Conservation (phyloP, 1,139 yeast genomes). For the Candida sp. region DNA sequence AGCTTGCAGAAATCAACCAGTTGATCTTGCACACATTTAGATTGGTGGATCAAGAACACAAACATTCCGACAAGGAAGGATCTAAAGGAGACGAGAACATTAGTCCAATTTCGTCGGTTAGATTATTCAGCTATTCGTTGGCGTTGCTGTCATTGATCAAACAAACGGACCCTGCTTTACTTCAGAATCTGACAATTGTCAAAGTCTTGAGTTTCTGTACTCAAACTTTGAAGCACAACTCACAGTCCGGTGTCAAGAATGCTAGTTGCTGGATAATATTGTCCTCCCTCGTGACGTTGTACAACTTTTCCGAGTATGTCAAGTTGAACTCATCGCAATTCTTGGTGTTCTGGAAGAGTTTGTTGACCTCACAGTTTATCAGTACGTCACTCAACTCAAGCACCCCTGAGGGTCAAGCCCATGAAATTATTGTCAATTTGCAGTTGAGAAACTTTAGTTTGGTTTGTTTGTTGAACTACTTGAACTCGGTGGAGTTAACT, state of each 20-base stretch:
- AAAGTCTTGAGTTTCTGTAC: conserved; percentile 52
- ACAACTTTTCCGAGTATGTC: conserved; percentile 60
- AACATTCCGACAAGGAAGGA: conserved; percentile 20
- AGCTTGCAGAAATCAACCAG: conserved; percentile 41
- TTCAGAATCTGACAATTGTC: conserved; percentile 48
- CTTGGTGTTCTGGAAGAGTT: conserved; percentile 78
- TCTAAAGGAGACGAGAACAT: conserved; percentile 25
- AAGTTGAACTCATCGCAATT: conserved; percentile 78
- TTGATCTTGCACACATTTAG: conserved; percentile 37
- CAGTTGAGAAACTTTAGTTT: conserved; percentile 45
- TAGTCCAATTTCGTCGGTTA: conserved; percentile 24
- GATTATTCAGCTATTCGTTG: conserved; percentile 38
- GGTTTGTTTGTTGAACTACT: conserved; percentile 45
- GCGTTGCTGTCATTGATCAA: conserved; percentile 42
- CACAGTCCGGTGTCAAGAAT: conserved; percentile 23
- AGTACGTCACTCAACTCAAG: conserved; percentile 27
- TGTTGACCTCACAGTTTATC: conserved; percentile 61
- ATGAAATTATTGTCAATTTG: conserved; percentile 41
- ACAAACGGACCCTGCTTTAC: conserved; percentile 37
- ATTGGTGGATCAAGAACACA: conserved; percentile 37
- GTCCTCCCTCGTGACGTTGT: conserved; percentile 77
- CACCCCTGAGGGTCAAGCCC: conserved; percentile 25
- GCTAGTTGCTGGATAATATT: conserved; percentile 72
- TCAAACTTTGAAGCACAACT: conserved; percentile 47
- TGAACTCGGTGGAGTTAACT: conserved; percentile 40